These are phyloP conservation scores for Septoria linicola DNA, from an alignment of 2,329 filamentous ascomycete genomes.

Conservation along the genomic window DNA sequence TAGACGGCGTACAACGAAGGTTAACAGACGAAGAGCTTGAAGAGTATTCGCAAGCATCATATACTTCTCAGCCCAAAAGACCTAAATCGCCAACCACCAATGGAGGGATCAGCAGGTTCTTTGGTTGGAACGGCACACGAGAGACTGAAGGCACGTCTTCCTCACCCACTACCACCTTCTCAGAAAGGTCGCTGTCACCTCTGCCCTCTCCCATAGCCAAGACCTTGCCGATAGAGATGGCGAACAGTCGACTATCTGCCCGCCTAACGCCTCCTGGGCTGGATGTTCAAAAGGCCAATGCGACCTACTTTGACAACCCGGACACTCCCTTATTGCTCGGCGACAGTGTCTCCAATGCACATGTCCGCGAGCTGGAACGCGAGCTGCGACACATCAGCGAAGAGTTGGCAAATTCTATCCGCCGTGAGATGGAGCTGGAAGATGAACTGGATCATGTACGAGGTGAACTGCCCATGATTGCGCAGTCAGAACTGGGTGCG, in stretches of 20 bases:
- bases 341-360: slow-evolving; percentile 49
- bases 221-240: slow-evolving; percentile 35
- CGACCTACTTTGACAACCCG: slow-evolving; percentile 48
- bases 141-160: slow-evolving; percentile 53
- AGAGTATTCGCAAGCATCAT: slow-evolving; percentile 24
- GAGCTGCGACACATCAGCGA: slow-evolving; percentile 90
- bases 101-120: slow-evolving; percentile 62
- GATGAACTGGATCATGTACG: slow-evolving; percentile 88
- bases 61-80: slow-evolving; percentile 31
- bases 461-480: slow-evolving; percentile 62
- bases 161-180: slow-evolving; percentile 63
- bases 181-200: slow-evolving; percentile 59
- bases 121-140: slow-evolving; percentile 61
- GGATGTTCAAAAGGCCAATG: slow-evolving; percentile 54
- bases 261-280: slow-evolving; percentile 48
- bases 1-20: slow-evolving; percentile 38
- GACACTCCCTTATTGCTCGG: slow-evolving; percentile 46
- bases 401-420: slow-evolving; percentile 88
- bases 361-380: slow-evolving; percentile 87
- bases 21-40: slow-evolving; percentile 36
- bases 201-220: slow-evolving; percentile 52
- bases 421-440: slow-evolving; percentile 93
- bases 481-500: slow-evolving; percentile 50
- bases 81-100: slow-evolving; percentile 47
- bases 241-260: slow-evolving; percentile 28